Percentiles rank a stretch among this genome's conserved stretches.
Conservation (phyloP, 768 basidiomycete species). For the Nevesoporus exiguus region DNA sequence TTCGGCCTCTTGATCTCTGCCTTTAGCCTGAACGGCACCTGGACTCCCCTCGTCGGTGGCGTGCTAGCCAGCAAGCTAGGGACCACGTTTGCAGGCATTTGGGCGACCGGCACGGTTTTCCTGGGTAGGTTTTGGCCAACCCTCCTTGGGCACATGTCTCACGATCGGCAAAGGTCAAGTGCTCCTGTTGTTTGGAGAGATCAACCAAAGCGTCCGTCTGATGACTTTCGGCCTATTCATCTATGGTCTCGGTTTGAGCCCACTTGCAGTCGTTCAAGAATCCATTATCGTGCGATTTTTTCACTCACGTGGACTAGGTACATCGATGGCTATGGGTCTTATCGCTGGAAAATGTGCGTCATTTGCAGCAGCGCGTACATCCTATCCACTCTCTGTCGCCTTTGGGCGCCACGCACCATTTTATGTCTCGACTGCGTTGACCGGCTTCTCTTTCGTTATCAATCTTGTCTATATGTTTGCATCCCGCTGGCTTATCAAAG, state of each 20-base stretch:
- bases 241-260: constrained; percentile 77
- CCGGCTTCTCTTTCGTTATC: constrained; percentile 61
- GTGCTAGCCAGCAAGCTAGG: constrained; percentile 67
- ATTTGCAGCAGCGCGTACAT: constrained; percentile 70
- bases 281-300: constrained; percentile 84
- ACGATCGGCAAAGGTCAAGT: constrained; percentile 48
- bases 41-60: constrained; percentile 79
- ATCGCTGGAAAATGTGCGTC: constrained; percentile 77
- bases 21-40: constrained; percentile 68
- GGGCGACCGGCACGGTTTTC: constrained; percentile 73
- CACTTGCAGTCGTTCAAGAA: constrained; percentile 80
- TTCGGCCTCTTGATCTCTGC: constrained; percentile 77
- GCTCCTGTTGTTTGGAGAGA: constrained; percentile 64
- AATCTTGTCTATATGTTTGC: constrained; percentile 65
- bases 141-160: background rate
- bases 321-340: constrained; percentile 79
- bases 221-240: constrained; percentile 78
- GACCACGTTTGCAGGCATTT: constrained; percentile 65
- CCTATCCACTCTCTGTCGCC: constrained; percentile 67
- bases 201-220: constrained; percentile 52
- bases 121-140: constrained; percentile 40
- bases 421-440: constrained; percentile 60
- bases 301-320: constrained; percentile 67
- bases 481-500: constrained; percentile 62
- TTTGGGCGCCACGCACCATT: constrained; percentile 75